phyloP scores from a whole-genome alignment of 306 rosid genomes.

The Casuarina equisetifolia region DNA sequence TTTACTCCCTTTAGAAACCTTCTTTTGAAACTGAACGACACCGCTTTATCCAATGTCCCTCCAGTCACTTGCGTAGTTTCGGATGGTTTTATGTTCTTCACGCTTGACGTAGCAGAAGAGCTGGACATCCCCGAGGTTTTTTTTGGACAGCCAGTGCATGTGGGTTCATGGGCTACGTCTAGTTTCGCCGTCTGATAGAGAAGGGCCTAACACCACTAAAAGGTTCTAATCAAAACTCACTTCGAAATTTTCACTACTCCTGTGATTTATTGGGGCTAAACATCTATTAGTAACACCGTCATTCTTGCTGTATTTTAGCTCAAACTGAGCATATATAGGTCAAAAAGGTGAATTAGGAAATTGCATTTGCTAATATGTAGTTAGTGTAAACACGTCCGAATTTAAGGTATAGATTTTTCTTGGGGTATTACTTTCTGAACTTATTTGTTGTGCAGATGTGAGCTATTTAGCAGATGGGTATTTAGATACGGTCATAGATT shows the following conservation, averaged over 20 bases:
- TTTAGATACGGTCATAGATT: conserved; percentile 49
- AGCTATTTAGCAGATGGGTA: conserved; percentile 51
- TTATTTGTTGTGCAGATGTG: conserved; percentile 35
- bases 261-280: no score
- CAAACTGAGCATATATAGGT: no score
- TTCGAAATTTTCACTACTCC: not conserved
- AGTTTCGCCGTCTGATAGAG: conserved; percentile 21
- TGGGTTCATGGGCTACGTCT: conserved; percentile 45
- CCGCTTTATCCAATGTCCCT: conserved; percentile 26
- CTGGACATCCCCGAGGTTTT: conserved; percentile 44
- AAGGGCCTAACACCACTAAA: conserved; percentile 49
- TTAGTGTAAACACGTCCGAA: not conserved
- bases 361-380: no score
- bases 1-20: conserved; percentile 43
- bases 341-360: no score
- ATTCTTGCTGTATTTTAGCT: no score
- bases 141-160: conserved; percentile 57
- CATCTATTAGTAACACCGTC: no score
- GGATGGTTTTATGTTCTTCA: conserved; percentile 49
- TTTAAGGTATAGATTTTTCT: not conserved
- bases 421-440: no score
- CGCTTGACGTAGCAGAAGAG: conserved; percentile 47
- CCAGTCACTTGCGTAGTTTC: conserved; percentile 49
- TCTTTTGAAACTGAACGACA: conserved; percentile 31
- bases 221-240: conserved; percentile 30